phyloP scores from a whole-genome alignment of 768 basidiomycete genomes.

The Boletus insuetus region DNA sequence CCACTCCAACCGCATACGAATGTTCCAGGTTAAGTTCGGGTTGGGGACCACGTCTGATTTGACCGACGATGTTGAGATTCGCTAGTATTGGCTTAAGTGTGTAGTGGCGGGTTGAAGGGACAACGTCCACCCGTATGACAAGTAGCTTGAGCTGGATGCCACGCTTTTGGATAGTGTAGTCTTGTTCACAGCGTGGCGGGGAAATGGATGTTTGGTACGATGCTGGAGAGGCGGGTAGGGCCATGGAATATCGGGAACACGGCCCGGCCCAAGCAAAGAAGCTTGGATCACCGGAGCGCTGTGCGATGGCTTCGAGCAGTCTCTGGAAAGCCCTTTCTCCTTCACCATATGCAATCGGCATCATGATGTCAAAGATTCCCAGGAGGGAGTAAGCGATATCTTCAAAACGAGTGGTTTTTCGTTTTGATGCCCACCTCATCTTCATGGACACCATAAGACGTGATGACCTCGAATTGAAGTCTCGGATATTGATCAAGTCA shows the following conservation, averaged over 20 bases:
- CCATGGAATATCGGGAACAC: slow-evolving; percentile 5
- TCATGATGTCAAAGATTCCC: slow-evolving; percentile 11
- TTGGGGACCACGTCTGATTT: background rate
- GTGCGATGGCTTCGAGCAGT: slow-evolving; percentile 11
- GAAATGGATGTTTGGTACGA: background rate
- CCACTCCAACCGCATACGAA: slow-evolving; percentile 1
- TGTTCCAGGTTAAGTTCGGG: background rate
- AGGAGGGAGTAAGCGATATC: slow-evolving; percentile 10
- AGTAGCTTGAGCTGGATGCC: slow-evolving; percentile 10
- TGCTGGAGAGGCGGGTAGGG: slow-evolving; percentile 10
- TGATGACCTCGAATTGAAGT: slow-evolving; percentile 2
- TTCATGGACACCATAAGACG: slow-evolving; percentile 8
- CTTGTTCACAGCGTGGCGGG: background rate
- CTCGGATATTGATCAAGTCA: background rate
- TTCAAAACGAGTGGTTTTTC: slow-evolving; percentile 9
- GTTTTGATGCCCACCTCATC: slow-evolving; percentile 16
- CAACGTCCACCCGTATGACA: background rate
- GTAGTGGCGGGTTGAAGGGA: background rate
- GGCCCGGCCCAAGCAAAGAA: slow-evolving; percentile 14
- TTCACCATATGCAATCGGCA: slow-evolving; percentile 11
- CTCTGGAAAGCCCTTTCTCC: slow-evolving; percentile 12
- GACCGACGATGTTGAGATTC: background rate
- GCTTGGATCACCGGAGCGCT: slow-evolving; percentile 10
- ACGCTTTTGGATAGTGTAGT: slow-evolving; percentile 9
- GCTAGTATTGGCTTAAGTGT: background rate